Evolutionary conservation across 352 stramenopile species (phyloP), one percentile per base, ranked within the genome.

Genomic region (Thalassiosira hispida): DNA sequence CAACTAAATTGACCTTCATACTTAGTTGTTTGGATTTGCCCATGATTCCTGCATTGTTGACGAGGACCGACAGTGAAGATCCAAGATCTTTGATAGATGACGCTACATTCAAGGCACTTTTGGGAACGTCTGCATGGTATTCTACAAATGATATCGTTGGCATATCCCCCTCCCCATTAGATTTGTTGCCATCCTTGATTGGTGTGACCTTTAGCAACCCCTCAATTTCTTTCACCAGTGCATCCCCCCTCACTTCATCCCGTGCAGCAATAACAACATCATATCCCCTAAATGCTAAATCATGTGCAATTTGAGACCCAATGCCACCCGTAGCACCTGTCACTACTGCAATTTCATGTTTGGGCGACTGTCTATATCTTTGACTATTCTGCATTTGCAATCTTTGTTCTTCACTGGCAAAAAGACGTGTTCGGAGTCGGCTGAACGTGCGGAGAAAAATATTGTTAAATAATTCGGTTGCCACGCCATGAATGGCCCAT

Each of bases 11-110:
- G 0, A 84, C 77, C n/a, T 60, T 72, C 77, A 84, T 84, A 1
- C 69, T 73, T 5, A 80, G 29, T 69, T 61, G 40, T 69, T 84
- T 73, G 1, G 77, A 80, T 40, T 73, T 69, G 18, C 77, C 77
- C 77, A 84, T 84, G 23, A 84, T 80, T 1, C 77, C 77, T 2
- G 77, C 77, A 63, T 84, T 84, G 35, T 84, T 84, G 29, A 79
- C 68, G 16, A 84, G 44, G 1, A 80, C 38, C n/a, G 69, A 49
- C 23, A 80, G 4, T 27, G 70, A 61, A 27, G 47, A 61, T 12
- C 51, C 23, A 8, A 79, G 47, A 22, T 40, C 42, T 40, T 73
- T 44, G 14, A 80, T 57, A 9, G 44, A 49, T 5, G 52, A 64
- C 12, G 59, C 70, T 2, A 73, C 11, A 66, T 79, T 22, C 11